A percentile compares a stretch with the other conserved stretches of the same genome.
These are phyloP conservation scores for Candida maltosa DNA, from an alignment of 805 yeast genomes.

Conservation along the genomic window DNA sequence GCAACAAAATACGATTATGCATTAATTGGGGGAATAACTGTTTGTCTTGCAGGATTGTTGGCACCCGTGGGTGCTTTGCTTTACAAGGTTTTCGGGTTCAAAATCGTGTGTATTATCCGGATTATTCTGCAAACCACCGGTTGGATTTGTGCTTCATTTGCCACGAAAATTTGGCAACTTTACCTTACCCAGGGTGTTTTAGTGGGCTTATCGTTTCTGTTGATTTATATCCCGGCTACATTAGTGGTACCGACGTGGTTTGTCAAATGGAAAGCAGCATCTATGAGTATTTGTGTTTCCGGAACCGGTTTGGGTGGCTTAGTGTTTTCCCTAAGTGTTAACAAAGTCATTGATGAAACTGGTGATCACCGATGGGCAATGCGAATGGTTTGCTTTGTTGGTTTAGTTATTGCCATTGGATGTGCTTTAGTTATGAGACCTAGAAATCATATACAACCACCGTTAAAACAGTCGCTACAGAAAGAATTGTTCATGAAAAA, in stretches of 20 bases:
- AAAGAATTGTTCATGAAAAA: conserved; percentile 16
- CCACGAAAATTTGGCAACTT: conserved; percentile 48
- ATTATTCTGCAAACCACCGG: conserved; percentile 41
- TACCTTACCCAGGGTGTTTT: conserved; percentile 51
- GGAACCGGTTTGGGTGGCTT: conserved; percentile 56
- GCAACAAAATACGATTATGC: conserved; percentile 47
- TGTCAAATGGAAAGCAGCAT: conserved; percentile 39
- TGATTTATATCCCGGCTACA: conserved; percentile 42
- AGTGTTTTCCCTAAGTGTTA: conserved; percentile 41
- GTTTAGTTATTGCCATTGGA: conserved; percentile 27
- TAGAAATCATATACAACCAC: conserved; percentile 30
- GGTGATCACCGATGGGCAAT: conserved; percentile 46
- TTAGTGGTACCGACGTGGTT: conserved; percentile 50
- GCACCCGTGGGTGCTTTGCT: conserved; percentile 52
- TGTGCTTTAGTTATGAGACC: conserved; percentile 45
- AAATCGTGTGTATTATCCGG: conserved; percentile 44
- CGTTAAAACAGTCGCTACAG: conserved; percentile 20
- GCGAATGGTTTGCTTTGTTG: conserved; percentile 34
- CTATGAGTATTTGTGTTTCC: conserved; percentile 44
- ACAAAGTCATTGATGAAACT: conserved; percentile 34
- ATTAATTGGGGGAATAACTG: conserved; percentile 47
- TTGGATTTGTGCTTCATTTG: conserved; percentile 48
- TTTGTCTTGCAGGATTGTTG: conserved; percentile 53
- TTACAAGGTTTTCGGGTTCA: conserved; percentile 49
- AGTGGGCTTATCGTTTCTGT: conserved; percentile 46